These are phyloP conservation scores for Tetrahymena malaccensis DNA, from an alignment of 73 alveolate genomes.

Conservation along the genomic window DNA sequence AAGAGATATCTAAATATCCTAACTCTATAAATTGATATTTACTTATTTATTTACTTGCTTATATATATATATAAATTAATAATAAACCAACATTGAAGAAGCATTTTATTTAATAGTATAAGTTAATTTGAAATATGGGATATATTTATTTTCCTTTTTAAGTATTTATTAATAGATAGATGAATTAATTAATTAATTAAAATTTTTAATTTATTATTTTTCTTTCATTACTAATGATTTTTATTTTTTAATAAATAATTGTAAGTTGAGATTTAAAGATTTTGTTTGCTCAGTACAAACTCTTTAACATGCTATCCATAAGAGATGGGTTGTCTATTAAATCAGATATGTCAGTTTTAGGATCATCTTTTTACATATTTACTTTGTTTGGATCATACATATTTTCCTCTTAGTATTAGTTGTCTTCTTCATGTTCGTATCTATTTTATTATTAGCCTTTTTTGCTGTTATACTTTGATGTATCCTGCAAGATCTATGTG, in stretches of 20 bases:
- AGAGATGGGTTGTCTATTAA: neutral
- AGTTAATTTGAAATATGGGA: no score
- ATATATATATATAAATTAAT: no score
- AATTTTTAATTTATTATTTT: no score
- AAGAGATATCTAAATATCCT: no score
- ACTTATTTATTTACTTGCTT: no score
- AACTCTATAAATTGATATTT: no score
- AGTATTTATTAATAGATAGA: no score
- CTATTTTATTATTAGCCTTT: neutral
- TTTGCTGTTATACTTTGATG: neutral
- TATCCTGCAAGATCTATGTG: neutral
- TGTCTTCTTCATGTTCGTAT: neutral
- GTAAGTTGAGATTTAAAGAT: neutral
- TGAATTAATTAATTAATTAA: no score
- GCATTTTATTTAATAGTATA: no score
- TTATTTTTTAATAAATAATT: no score
- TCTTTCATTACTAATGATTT: neutral
- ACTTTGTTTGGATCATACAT: neutral
- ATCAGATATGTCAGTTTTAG: neutral
- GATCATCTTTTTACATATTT: neutral
- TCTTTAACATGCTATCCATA: neutral
- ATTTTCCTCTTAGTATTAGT: neutral
- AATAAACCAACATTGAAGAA: no score
- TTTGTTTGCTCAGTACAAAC: neutral
- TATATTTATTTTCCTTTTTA: no score